Conservation (phyloP, 164 flowering plant species). For the Pachysandra terminalis region DNA sequence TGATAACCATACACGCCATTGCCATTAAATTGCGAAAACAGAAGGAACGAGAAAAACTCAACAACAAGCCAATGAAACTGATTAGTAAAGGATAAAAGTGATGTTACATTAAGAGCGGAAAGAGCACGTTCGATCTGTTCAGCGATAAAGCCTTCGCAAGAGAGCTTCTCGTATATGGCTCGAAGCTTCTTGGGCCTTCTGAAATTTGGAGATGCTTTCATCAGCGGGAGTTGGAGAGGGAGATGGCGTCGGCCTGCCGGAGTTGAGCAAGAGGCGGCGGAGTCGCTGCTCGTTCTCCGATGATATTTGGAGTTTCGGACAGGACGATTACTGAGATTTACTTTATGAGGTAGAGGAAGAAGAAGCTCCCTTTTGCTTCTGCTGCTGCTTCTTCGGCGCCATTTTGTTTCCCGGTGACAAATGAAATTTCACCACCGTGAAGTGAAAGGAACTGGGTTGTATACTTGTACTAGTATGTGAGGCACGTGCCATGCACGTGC, state of each 20-base stretch:
- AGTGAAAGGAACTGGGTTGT: no score
- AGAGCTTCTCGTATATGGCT: constrained; percentile 74
- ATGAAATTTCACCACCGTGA: no score
- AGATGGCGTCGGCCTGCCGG: constrained; percentile 28
- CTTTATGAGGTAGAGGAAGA: constrained; percentile 29
- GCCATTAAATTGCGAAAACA: no score
- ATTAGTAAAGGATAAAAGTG: neutral
- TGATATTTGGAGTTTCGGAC: constrained; percentile 75
- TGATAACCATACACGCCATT: no score
- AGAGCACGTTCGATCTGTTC: constrained; percentile 86
- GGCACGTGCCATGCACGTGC: no score
- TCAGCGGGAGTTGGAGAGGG: constrained; percentile 21
- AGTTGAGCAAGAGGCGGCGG: constrained; percentile 70
- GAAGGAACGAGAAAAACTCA: no score
- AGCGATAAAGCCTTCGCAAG: constrained; percentile 78
- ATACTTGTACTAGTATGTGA: no score
- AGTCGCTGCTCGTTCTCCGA: constrained; percentile 80
- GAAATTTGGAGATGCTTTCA: constrained; percentile 46
- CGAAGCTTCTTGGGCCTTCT: constrained; percentile 67
- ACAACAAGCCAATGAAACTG: no score
- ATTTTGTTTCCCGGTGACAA: constrained; percentile 25
- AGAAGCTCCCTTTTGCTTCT: constrained; percentile 17
- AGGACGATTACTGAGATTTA: constrained; percentile 29
- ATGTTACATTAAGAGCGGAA: constrained; percentile 61
- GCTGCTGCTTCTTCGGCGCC: constrained; percentile 75